These are phyloP conservation scores for Coemansia sp. DNA, from an alignment of 192 early-diverging fungal species.

Conservation along the genomic window DNA sequence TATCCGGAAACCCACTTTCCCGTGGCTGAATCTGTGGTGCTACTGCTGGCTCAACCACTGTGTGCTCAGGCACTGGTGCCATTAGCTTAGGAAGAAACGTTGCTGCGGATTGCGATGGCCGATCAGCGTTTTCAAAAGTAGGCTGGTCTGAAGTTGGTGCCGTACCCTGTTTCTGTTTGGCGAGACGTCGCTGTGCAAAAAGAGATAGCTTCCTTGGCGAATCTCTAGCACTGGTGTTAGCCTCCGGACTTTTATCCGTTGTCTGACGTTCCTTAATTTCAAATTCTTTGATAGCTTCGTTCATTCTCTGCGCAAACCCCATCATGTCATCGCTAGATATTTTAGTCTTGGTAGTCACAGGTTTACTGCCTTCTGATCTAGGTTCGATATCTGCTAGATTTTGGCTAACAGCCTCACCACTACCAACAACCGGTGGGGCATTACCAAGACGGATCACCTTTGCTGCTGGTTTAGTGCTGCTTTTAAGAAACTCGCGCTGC, in stretches of 20 bases:
- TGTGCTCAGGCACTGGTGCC: conserved; percentile 41
- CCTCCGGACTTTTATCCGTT: neutral
- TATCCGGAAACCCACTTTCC: conserved; percentile 27
- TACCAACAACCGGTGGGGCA: conserved; percentile 11
- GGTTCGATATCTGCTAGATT: neutral
- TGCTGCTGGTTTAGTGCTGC: conserved; percentile 39
- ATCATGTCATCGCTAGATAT: conserved; percentile 10
- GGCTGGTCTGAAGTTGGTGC: too few species aligned
- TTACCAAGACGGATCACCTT: conserved; percentile 21
- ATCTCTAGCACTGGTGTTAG: neutral
- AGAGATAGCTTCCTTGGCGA: conserved; percentile 33
- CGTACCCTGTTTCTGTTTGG: conserved; percentile 12
- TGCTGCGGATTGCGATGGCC: conserved; percentile 8
- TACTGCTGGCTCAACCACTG: conserved; percentile 4
- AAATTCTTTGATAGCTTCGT: conserved; percentile 36
- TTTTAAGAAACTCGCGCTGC: conserved; percentile 41
- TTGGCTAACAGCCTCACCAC: neutral
- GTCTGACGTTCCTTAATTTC: conserved; percentile 16
- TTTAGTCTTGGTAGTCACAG: neutral
- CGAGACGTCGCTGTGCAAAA: conserved; percentile 52
- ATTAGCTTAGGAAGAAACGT: conserved; percentile 52
- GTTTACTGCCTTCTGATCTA: neutral
- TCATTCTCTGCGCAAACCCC: conserved; percentile 33
- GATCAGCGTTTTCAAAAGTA: too few species aligned
- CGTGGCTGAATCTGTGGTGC: conserved; percentile 23